A percentile compares a stretch with the other conserved stretches of the same genome.
These are phyloP conservation scores for Melaleuca alternifolia DNA, from an alignment of 345 rosid genomes.

Conservation along the genomic window DNA sequence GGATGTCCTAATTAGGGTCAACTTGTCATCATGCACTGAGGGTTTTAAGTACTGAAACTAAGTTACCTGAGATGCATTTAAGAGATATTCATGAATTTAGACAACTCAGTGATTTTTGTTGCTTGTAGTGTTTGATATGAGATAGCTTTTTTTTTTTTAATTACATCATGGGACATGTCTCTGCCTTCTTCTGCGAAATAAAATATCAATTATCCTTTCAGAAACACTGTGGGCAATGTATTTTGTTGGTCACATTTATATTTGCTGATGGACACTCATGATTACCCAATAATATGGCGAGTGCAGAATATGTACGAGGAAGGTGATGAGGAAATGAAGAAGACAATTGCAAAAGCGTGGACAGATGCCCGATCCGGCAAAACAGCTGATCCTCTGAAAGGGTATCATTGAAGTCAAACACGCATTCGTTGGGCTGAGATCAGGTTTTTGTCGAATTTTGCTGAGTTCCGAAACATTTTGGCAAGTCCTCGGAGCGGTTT, in stretches of 20 bases:
- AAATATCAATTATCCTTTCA: neutral
- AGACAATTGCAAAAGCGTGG: constrained; percentile 97
- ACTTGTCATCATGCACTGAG: neutral
- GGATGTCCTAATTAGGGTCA: neutral
- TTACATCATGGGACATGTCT: neutral
- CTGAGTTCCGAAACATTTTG: neutral
- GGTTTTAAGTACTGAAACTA: neutral
- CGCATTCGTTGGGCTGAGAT: neutral
- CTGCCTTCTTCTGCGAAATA: neutral
- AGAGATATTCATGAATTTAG: neutral
- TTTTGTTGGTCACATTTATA: neutral
- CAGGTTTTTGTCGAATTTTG: neutral
- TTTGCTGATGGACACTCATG: neutral
- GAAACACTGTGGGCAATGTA: neutral
- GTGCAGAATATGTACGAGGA: constrained; percentile 89
- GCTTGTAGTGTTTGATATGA: neutral
- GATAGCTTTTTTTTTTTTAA: neutral
- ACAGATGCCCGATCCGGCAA: constrained; percentile 96
- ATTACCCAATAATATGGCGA: neutral
- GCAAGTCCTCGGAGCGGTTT: neutral
- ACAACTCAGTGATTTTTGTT: neutral
- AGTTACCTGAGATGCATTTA: neutral
- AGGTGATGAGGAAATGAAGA: constrained; percentile 92
- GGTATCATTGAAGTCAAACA: constrained; percentile 15
- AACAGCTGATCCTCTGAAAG: constrained; percentile 54